Percentiles rank a stretch among this genome's conserved stretches.
Evolutionary conservation across 179 eudicot genomes (phyloP).

Genomic region (Spergularia azorica): DNA sequence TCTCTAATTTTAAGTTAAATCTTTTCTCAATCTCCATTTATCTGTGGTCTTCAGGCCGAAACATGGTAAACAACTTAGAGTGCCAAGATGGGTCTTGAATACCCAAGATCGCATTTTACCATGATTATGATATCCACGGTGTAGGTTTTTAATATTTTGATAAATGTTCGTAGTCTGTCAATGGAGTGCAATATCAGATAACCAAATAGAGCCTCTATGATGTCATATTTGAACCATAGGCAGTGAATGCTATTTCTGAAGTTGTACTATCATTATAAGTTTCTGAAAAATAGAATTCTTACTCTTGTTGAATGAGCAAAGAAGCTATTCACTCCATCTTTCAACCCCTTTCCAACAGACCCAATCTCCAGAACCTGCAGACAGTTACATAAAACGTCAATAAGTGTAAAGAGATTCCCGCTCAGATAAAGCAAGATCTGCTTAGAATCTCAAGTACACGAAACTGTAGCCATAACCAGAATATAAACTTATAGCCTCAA

Average conservation of each 20-base stretch:
- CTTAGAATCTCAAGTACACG: not conserved
- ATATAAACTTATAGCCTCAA: not conserved
- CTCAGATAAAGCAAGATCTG: not conserved
- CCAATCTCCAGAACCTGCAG: constrained; percentile 89
- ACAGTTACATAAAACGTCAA: constrained; percentile 19
- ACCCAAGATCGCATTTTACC: not conserved
- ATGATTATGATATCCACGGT: not conserved
- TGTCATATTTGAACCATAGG: not conserved
- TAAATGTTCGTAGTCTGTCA: not conserved
- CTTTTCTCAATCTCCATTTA: not conserved
- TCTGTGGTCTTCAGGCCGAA: not conserved
- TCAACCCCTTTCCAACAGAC: constrained; percentile 75
- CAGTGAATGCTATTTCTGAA: not conserved
- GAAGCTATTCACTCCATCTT: constrained; percentile 54
- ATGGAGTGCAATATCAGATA: not conserved
- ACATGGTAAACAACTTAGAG: not conserved
- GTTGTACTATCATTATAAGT: not conserved
- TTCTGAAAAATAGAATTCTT: constrained; percentile 22
- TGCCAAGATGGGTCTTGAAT: not conserved
- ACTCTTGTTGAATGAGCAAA: constrained; percentile 78
- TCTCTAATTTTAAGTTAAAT: not conserved
- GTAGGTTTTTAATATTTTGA: not conserved
- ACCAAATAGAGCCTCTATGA: not conserved
- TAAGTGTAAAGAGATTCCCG: not conserved
- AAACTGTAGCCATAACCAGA: not conserved